These are phyloP conservation scores for Pyropia yezoensis DNA, from an alignment of 23 red algal species.

Conservation along the genomic window DNA sequence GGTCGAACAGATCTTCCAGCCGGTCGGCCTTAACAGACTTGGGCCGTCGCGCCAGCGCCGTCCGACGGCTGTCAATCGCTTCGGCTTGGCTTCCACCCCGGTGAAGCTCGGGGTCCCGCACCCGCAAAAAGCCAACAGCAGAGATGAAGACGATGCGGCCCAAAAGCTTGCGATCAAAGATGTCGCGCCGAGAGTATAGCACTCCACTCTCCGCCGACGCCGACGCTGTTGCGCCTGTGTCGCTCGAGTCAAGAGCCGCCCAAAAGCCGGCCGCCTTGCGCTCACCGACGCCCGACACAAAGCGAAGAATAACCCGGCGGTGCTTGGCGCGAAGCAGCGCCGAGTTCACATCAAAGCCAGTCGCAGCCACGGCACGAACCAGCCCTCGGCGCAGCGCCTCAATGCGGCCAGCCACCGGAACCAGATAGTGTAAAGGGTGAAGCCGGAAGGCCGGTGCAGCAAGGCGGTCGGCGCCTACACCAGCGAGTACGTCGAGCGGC, in stretches of 20 bases:
- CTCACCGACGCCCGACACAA: slow-evolving; percentile 58
- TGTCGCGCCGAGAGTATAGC: slow-evolving; percentile 49
- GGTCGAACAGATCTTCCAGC: slow-evolving; percentile 34
- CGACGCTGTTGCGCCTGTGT: neutral
- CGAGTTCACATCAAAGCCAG: slow-evolving; percentile 81
- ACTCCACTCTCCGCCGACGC: slow-evolving; percentile 19
- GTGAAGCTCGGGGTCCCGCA: slow-evolving; percentile 64
- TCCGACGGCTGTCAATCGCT: slow-evolving; percentile 24
- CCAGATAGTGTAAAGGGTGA: slow-evolving; percentile 37
- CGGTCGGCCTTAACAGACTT: slow-evolving; percentile 17
- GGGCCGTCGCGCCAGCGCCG: slow-evolving; percentile 14
- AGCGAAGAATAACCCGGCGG: slow-evolving; percentile 42
- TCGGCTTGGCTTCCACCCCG: slow-evolving; percentile 31
- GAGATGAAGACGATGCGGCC: slow-evolving; percentile 59
- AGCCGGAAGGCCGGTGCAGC: slow-evolving; percentile 25
- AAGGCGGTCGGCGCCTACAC: slow-evolving; percentile 52
- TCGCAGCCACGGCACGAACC: slow-evolving; percentile 29
- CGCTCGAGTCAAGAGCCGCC: slow-evolving; percentile 14
- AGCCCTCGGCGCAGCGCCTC: slow-evolving; percentile 54
- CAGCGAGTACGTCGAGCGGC: slow-evolving; percentile 73
- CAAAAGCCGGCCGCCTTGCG: slow-evolving; percentile 61
- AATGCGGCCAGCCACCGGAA: slow-evolving; percentile 26
- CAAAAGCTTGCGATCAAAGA: slow-evolving; percentile 43
- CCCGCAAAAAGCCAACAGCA: slow-evolving; percentile 57
- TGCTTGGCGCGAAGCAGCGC: slow-evolving; percentile 43